These are phyloP conservation scores for Monoraphidium neglectum DNA, from an alignment of 139 green algal species.

Conservation along the genomic window DNA sequence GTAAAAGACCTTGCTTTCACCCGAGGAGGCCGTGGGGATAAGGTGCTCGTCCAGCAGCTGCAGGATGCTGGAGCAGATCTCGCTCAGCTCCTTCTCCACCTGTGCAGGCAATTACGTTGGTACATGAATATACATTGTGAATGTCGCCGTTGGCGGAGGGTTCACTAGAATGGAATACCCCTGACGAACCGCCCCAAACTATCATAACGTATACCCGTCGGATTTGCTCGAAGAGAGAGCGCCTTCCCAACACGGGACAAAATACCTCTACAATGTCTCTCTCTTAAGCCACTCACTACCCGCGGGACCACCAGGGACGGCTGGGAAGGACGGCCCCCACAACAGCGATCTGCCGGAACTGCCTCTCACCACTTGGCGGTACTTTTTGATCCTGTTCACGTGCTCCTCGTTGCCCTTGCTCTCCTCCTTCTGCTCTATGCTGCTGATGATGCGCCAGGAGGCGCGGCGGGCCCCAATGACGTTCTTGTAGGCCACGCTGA, in stretches of 20 bases:
- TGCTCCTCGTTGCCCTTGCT: slow-evolving; percentile 97
- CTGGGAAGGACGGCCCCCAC: not conserved
- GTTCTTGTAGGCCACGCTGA: slow-evolving; percentile 93
- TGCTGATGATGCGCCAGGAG: slow-evolving; percentile 96
- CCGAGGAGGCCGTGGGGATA: slow-evolving; percentile 89
- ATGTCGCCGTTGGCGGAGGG: too few species aligned
- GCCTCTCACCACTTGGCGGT: slow-evolving; percentile 78
- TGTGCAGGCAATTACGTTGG: slow-evolving; percentile 1
- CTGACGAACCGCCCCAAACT: too few species aligned
- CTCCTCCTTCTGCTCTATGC: slow-evolving; percentile 99
- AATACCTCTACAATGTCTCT: too few species aligned
- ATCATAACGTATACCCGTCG: too few species aligned
- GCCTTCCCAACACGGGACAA: too few species aligned
- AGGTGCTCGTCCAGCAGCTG: slow-evolving; percentile 95
- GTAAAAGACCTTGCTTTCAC: slow-evolving; percentile 98
- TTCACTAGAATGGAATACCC: too few species aligned
- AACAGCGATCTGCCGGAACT: not conserved
- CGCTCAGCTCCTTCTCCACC: slow-evolving; percentile 89
- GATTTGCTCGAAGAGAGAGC: too few species aligned
- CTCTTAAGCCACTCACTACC: too few species aligned
- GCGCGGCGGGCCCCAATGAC: slow-evolving; percentile 67
- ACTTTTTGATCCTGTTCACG: slow-evolving; percentile 93
- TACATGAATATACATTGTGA: too few species aligned
- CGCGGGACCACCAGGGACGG: too few species aligned
- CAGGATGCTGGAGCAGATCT: slow-evolving; percentile 90